A percentile compares a stretch with the other conserved stretches of the same genome.
These are phyloP conservation scores for Drosera capensis DNA, from an alignment of 148 eudicot species.

Conservation along the genomic window DNA sequence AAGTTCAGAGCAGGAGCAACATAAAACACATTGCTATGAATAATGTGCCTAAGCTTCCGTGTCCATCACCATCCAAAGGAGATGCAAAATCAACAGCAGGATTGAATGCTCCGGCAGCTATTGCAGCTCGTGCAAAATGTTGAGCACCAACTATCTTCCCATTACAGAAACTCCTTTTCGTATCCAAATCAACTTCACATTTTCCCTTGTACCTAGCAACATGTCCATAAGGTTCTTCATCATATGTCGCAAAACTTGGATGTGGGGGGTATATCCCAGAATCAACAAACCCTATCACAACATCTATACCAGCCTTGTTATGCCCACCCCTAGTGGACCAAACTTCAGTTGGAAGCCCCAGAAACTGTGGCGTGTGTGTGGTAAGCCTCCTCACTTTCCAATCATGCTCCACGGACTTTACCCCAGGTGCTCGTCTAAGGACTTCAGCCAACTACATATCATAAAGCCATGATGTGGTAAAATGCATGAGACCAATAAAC, in stretches of 20 bases:
- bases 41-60: slow-evolving; percentile 62
- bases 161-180: slow-evolving; percentile 64
- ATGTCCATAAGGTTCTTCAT: slow-evolving; percentile 66
- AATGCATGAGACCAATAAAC: not conserved
- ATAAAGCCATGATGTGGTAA: slow-evolving; percentile 19
- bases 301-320: slow-evolving; percentile 76
- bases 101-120: slow-evolving; percentile 86
- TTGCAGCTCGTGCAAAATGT: slow-evolving; percentile 95
- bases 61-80: slow-evolving; percentile 96
- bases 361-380: slow-evolving; percentile 90
- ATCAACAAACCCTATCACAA: slow-evolving; percentile 88
- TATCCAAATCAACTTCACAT: slow-evolving; percentile 74
- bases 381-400: slow-evolving; percentile 92
- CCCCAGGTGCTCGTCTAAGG: slow-evolving; percentile 76
- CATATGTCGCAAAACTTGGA: slow-evolving; percentile 70
- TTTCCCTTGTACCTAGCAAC: slow-evolving; percentile 72
- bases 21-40: too few species aligned
- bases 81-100: slow-evolving; percentile 76
- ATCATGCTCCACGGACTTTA: slow-evolving; percentile 84
- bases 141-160: slow-evolving; percentile 98
- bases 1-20: too few species aligned
- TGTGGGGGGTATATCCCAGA: slow-evolving; percentile 81
- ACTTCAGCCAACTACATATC: slow-evolving; percentile 82
- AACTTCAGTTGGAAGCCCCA: slow-evolving; percentile 96
- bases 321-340: slow-evolving; percentile 99